Base-by-base conservation (phyloP, 2,329 filamentous ascomycete species). In the Colletotrichum spaethianum region DNA sequence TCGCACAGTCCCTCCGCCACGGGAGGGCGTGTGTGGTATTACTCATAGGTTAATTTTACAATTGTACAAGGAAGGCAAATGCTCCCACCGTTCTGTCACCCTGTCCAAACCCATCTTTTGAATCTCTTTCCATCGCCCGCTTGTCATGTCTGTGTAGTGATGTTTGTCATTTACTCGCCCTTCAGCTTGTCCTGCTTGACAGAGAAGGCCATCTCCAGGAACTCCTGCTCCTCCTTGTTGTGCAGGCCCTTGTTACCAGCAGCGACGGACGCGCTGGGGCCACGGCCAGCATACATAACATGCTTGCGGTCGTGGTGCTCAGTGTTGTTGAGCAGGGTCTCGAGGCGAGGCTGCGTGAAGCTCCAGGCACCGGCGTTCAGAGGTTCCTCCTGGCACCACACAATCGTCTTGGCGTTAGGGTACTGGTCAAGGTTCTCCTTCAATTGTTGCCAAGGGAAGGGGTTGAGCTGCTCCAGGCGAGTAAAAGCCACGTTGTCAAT, bases 351-450 rank as follows among this genome's bases (percentile, higher is more conserved):
- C 86, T 99, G 96, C n/a, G 93, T 94, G 86, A 96, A 98, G 81
- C 91, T 95, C 96, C 96, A 99, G 57, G 94, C 94, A 83, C 96
- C 96, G 11, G 96, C 96, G 82, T 99, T 99, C 72, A 99, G 90
- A 40, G 96, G 96, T 87, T 99, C 96, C 83, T 99, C 96, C 85
- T 99, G 96, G 77, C 91, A 92, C 95, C 95, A 99, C 75, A 99
- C 95, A 76, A 99, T 95, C 75, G 95, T 96, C 89, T 98, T 94
- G 78, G 96, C 96, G 83, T 99, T 99, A 81, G 95, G 94, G 88
- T 99, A 99, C 83, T 87, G 91, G 87, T 99, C 96, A 66, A 99
- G 90, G 87, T 98, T 98, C 83, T 98, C 96, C 87, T 93, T 94
- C 67, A 99, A 91, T 84, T 96, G 95, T 78, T 95, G 92, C 96